Percentiles rank a stretch among this genome's conserved stretches.
Evolutionary conservation across 1,284 basidiomycete species (phyloP).

Genomic region (Sporisorium exsertum): DNA sequence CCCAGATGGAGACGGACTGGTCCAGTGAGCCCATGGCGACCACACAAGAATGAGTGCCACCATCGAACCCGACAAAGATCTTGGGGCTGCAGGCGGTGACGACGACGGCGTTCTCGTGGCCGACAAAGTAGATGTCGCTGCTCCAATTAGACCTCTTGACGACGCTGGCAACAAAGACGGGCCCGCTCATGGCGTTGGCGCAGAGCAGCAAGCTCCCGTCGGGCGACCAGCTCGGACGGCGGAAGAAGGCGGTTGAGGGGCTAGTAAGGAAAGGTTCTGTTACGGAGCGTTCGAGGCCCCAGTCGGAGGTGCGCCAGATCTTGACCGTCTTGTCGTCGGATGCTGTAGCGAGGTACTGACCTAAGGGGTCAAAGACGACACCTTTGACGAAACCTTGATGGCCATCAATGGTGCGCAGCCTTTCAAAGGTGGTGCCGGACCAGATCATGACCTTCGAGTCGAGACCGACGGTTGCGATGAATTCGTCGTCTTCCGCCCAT

Average conservation of each 20-base stretch:
- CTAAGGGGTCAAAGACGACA: constrained; percentile 97
- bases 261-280: constrained; percentile 91
- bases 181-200: constrained; percentile 96
- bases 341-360: constrained; percentile 82
- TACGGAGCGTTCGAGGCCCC: constrained; percentile 85
- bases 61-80: constrained; percentile 54
- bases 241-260: constrained; percentile 93
- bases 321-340: constrained; percentile 96
- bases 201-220: constrained; percentile 98
- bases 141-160: constrained; percentile 80
- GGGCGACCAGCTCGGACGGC: constrained; percentile 95
- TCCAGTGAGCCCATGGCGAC: constrained; percentile 58
- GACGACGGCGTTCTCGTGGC: constrained; percentile 97
- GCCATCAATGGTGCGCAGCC: constrained; percentile 81
- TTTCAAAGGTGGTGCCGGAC: constrained; percentile 70
- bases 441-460: constrained; percentile 92
- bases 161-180: constrained; percentile 96
- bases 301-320: constrained; percentile 94
- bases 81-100: constrained; percentile 72
- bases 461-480: constrained; percentile 91
- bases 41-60: constrained; percentile 53
- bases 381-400: constrained; percentile 99
- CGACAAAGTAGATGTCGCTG: constrained; percentile 79
- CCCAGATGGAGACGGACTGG: constrained; percentile 54
- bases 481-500: constrained; percentile 84